phyloP scores from a whole-genome alignment of 1,284 basidiomycete genomes.

The Uromyces viciae-fabae region DNA sequence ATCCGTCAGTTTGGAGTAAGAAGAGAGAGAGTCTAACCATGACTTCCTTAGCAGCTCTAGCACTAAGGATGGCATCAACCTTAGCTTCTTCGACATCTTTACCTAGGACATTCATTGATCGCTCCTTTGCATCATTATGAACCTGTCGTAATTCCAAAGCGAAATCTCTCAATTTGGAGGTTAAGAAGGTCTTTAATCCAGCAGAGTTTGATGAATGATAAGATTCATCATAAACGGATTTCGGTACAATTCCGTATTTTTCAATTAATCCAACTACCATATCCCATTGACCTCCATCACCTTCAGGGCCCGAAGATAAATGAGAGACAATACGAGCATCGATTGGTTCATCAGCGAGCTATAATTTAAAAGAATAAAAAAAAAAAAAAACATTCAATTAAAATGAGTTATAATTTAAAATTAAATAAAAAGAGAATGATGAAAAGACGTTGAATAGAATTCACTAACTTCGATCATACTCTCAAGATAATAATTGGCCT shows the following conservation, averaged over 20 bases:
- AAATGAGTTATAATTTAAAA: too few relatives aligned
- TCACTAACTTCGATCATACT: slow-evolving; percentile 64
- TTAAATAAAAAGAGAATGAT: neutral
- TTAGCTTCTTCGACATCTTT: neutral
- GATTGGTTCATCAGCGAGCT: slow-evolving; percentile 69
- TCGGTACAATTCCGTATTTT: slow-evolving; percentile 73
- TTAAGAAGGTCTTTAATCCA: slow-evolving; percentile 73
- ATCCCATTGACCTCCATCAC: slow-evolving; percentile 76
- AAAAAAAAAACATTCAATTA: too few relatives aligned
- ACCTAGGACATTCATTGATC: slow-evolving; percentile 42
- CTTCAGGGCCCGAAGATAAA: slow-evolving; percentile 72
- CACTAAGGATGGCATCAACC: neutral
- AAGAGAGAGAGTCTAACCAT: slow-evolving; percentile 46
- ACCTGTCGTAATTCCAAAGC: slow-evolving; percentile 69
- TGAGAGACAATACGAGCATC: slow-evolving; percentile 76
- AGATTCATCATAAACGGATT: slow-evolving; percentile 78
- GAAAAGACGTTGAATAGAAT: neutral
- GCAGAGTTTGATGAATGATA: slow-evolving; percentile 71
- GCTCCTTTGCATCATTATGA: slow-evolving; percentile 59
- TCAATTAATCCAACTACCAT: slow-evolving; percentile 84
- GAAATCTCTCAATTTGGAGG: slow-evolving; percentile 85
- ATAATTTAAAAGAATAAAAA: neutral
- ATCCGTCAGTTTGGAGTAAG: neutral
- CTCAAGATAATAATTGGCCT: slow-evolving; percentile 91
- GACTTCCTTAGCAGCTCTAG: slow-evolving; percentile 46